These are phyloP conservation scores for Inga oerstediana DNA, from an alignment of 306 rosid species.

Conservation along the genomic window DNA sequence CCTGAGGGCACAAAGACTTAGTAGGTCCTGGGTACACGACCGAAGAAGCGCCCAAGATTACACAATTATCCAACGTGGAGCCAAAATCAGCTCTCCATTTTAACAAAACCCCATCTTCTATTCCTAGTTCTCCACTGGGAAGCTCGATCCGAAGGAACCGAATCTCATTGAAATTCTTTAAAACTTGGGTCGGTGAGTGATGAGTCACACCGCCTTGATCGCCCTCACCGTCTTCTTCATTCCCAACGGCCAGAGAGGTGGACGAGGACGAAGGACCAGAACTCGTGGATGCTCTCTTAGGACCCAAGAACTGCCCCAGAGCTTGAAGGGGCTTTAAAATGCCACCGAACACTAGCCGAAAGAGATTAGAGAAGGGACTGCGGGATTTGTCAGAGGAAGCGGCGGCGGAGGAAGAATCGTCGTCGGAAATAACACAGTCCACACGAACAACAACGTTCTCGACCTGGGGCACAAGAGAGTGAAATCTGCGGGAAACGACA, in stretches of 20 bases:
- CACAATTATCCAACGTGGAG: conserved; percentile 88
- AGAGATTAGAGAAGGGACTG: conserved; percentile 67
- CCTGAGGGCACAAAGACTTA: conserved; percentile 34
- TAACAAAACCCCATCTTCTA: conserved; percentile 88
- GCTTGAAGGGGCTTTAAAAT: conserved; percentile 89
- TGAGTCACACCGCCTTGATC: conserved; percentile 86
- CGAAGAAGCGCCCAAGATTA: conserved; percentile 87
- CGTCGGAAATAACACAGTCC: conserved; percentile 97
- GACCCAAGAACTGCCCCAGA: conserved; percentile 75
- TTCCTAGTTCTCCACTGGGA: conserved; percentile 91
- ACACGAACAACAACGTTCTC: conserved; percentile 94
- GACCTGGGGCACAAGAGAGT: conserved; percentile 80
- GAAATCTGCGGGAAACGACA: conserved; percentile 88
- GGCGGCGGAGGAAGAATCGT: conserved; percentile 57
- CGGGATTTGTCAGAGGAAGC: conserved; percentile 76
- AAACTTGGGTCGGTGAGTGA: conserved; percentile 95
- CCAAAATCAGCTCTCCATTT: conserved; percentile 99
- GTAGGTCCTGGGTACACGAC: conserved; percentile 49
- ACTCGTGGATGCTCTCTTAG: conserved; percentile 46
- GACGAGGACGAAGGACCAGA: conserved; percentile 35
- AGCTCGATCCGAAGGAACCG: conserved; percentile 91
- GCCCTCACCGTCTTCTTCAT: conserved; percentile 52
- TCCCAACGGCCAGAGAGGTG: conserved; percentile 60
- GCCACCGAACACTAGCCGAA: conserved; percentile 70
- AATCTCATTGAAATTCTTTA: conserved; percentile 91